Percentiles rank a stretch among this genome's conserved stretches.
These are phyloP conservation scores for Trichoderma erinaceum DNA, from an alignment of 495 filamentous ascomycete species.

Conservation along the genomic window DNA sequence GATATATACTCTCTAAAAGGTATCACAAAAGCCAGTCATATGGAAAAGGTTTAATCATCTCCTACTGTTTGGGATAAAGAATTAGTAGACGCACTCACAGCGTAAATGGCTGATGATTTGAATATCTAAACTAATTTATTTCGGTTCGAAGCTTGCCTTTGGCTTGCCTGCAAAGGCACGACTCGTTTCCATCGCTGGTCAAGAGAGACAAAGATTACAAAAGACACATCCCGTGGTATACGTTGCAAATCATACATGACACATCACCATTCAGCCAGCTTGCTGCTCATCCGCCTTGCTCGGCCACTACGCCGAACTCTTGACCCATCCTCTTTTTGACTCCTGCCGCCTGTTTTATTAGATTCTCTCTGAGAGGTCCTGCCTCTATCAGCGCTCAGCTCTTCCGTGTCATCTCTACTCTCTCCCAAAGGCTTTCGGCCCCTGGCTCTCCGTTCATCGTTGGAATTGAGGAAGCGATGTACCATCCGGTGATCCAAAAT, in stretches of 20 bases:
- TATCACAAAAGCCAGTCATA: no score
- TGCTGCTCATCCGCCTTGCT: slow-evolving; percentile 26
- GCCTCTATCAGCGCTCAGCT: not conserved
- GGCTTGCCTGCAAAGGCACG: no score
- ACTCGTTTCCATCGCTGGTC: no score
- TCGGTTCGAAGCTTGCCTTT: no score
- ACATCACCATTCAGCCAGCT: slow-evolving; percentile 14
- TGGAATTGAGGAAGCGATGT: slow-evolving; percentile 60
- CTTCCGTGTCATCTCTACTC: not conserved
- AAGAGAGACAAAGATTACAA: not conserved
- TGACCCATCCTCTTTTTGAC: not conserved
- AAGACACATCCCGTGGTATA: not conserved
- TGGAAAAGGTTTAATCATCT: no score
- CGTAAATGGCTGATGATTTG: no score
- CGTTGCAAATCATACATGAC: not conserved
- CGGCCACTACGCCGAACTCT: slow-evolving; percentile 28
- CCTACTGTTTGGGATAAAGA: no score
- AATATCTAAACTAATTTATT: no score
- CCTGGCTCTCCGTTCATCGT: slow-evolving; percentile 57
- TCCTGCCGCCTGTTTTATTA: not conserved
- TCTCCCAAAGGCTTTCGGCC: slow-evolving; percentile 32
- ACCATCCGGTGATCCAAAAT: slow-evolving; percentile 67
- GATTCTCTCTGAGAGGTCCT: slow-evolving; percentile 8
- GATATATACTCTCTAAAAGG: no score
- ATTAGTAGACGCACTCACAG: no score